Base-by-base conservation (phyloP, 345 rosid species). In the Populus ilicifolia region DNA sequence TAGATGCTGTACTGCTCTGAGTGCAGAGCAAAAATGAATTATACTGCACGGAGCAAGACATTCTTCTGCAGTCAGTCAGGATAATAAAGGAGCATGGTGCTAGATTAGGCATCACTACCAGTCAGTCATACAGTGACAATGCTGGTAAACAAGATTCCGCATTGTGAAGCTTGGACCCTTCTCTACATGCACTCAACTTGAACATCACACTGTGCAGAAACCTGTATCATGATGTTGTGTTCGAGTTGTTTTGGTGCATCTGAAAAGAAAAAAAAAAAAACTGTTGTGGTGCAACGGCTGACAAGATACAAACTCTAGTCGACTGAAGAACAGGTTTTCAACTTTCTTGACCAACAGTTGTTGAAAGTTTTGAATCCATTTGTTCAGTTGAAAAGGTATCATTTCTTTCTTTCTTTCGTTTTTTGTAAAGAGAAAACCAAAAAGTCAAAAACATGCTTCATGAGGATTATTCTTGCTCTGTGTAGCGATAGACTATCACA, bases 51-150 rank as follows among this genome's bases (percentile, higher is more conserved):
- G 88, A 94, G 72, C 92, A 91, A 83, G 93, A 94, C 52, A 86
- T 94, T 75, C 92, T 92, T 68, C 77, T 94, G 69, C 92, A 88
- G 78, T 79, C 93, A 1, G 93, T 86, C 67, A 82, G 74, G 81
- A 89, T 94, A 80, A 86, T 92, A 65, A 87, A 89, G 87, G 83
- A 87, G 77, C 91, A 91, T 14, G 97, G 97, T 77, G 98, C 87
- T 29, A 77, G 77, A 10, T 71, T 94, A 46, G 97, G 98, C 74
- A 78, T 77, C 78, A 81, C 87, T 3, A 44, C 69, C 66, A 50
- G 63, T 70, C 54, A 35, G 43, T 75, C 75, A 82, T 64, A 38
- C 72, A 35, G 43, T 75, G 77, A 82, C 50, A 30, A 71, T 2
- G 25, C 70, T 29, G 56, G 75, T 52, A 50, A 66, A 21, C 41